A percentile compares a stretch with the other conserved stretches of the same genome.
Evolutionary conservation across 192 early-diverging fungal genomes (phyloP).

Genomic region (Coemansia sp.): DNA sequence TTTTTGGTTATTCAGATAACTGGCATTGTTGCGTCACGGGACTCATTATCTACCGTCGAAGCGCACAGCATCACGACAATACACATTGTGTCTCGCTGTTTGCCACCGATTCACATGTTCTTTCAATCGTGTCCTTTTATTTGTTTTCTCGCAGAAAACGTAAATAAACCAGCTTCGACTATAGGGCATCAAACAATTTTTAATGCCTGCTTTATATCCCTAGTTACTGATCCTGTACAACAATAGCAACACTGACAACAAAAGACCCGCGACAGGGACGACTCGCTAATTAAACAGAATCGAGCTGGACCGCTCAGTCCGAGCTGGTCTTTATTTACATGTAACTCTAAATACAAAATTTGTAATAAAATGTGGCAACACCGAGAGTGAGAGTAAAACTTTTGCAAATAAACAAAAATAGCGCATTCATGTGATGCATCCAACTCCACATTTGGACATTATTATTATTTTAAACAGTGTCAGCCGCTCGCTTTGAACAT

Average conservation of each 20-base stretch:
- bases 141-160: background rate
- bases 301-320: background rate
- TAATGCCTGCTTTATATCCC: background rate
- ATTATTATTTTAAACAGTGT: background rate
- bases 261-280: conserved; percentile 2
- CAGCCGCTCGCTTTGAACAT: background rate
- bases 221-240: background rate
- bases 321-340: background rate
- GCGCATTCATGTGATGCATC: no score
- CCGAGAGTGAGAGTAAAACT: no score
- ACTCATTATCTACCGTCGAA: conserved; percentile 8
- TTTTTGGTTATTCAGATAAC: conserved; percentile 8
- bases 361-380: no score
- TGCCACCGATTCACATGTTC: conserved; percentile 5
- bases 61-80: conserved; percentile 4
- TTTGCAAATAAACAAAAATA: no score
- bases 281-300: conserved; percentile 4
- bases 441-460: no score
- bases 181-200: no score
- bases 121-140: background rate
- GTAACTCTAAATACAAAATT: no score
- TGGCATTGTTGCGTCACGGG: background rate
- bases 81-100: background rate
- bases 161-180: conserved; percentile 6
- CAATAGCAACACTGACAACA: background rate